Evolutionary conservation across 805 yeast genomes (phyloP).

Genomic region (Hanseniaspora nectarophila): DNA sequence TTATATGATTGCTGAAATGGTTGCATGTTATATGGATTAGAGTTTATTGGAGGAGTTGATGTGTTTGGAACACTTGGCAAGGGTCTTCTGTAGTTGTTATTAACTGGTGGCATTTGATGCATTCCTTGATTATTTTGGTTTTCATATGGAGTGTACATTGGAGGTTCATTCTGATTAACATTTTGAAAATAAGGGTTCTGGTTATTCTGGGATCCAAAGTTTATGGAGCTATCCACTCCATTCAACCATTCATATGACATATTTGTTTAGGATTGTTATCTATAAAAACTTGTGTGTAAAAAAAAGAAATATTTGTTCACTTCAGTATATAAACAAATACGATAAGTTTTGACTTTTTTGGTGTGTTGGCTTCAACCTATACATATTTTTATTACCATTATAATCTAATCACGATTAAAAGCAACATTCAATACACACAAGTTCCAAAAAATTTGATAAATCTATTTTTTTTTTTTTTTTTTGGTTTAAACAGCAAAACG

Average conservation of each 20-base stretch:
- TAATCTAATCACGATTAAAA: too few species aligned
- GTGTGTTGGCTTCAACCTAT: too few species aligned
- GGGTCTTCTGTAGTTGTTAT: not conserved
- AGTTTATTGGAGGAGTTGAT: not conserved
- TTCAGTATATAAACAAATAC: too few species aligned
- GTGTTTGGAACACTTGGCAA: not conserved
- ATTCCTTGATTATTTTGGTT: not conserved
- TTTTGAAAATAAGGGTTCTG: not conserved
- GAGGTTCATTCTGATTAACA: not conserved
- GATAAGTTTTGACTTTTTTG: too few species aligned
- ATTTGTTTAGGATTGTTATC: too few species aligned
- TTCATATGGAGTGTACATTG: not conserved
- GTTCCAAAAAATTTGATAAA: too few species aligned
- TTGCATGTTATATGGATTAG: not conserved
- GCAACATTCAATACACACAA: too few species aligned
- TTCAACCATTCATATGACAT: conserved; percentile 15
- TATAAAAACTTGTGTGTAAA: too few species aligned
- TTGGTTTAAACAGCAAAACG: too few species aligned
- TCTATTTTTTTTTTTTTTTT: too few species aligned
- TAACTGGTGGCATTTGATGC: not conserved
- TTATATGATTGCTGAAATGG: not conserved
- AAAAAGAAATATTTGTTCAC: too few species aligned
- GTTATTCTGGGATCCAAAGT: conserved; percentile 1
- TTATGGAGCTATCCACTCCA: conserved; percentile 12
- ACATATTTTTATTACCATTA: too few species aligned